Percentiles rank a stretch among this genome's conserved stretches.
Evolutionary conservation across 2,329 filamentous ascomycete species (phyloP).

Genomic region (Pestalotiopsis sp.): DNA sequence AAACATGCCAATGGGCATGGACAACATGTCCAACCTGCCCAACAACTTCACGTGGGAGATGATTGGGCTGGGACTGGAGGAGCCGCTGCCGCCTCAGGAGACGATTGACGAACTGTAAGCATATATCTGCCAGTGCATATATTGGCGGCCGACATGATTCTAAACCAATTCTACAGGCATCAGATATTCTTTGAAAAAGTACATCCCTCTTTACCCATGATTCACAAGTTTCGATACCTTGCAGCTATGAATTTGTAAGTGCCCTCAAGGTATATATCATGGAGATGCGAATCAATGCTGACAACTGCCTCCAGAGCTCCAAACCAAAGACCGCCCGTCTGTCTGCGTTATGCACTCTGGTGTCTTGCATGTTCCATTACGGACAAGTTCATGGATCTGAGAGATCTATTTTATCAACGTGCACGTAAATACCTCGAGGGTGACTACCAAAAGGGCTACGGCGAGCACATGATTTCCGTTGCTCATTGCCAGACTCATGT

Average conservation of each 20-base stretch:
- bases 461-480: conserved; percentile 83
- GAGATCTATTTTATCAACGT: conserved; percentile 86
- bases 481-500: conserved; percentile 85
- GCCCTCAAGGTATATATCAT: neutral
- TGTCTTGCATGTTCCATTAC: conserved; percentile 83
- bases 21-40: conserved; percentile 48
- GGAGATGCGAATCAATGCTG: neutral
- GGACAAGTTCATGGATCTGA: conserved; percentile 77
- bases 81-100: conserved; percentile 58
- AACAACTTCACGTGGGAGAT: conserved; percentile 78
- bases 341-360: conserved; percentile 94
- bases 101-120: conserved; percentile 79
- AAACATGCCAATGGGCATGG: conserved; percentile 47
- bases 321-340: conserved; percentile 80
- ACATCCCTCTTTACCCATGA: conserved; percentile 82
- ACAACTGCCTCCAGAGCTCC: conserved; percentile 56
- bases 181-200: conserved; percentile 89
- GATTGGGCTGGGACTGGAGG: conserved; percentile 59
- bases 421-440: conserved; percentile 87
- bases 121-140: neutral
- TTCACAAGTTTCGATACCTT: conserved; percentile 84
- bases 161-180: conserved; percentile 49
- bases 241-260: conserved; percentile 80
- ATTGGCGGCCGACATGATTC: conserved; percentile 15
- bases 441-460: conserved; percentile 90